phyloP scores from a whole-genome alignment of 305 asterid species.

The Coffea humblotiana region DNA sequence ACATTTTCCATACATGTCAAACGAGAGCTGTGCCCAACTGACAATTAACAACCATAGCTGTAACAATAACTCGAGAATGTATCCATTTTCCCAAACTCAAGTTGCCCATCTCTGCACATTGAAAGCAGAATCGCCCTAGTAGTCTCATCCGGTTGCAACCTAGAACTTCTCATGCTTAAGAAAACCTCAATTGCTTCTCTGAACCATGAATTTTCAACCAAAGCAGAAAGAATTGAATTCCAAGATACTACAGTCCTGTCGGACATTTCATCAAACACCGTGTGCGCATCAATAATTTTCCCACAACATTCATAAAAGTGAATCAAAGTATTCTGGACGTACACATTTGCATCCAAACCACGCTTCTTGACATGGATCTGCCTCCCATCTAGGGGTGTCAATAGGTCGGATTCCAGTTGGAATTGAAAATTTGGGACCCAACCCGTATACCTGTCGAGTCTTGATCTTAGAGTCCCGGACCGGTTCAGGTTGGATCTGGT shows the following conservation, averaged over 20 bases:
- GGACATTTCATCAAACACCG: constrained; percentile 65
- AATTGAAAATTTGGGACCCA: too few species aligned
- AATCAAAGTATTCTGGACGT: constrained; percentile 64
- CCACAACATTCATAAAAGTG: constrained; percentile 60
- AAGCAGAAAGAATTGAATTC: constrained; percentile 66
- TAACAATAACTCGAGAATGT: constrained; percentile 63
- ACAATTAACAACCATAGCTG: constrained; percentile 46
- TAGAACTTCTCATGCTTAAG: constrained; percentile 40
- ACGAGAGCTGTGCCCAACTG: constrained; percentile 71
- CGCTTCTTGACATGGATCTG: constrained; percentile 68
- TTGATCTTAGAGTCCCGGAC: too few species aligned
- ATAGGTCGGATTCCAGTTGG: too few species aligned
- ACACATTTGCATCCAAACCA: constrained; percentile 48
- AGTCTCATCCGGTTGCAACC: constrained; percentile 49
- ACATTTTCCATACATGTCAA: constrained; percentile 73
- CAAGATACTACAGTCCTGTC: constrained; percentile 57
- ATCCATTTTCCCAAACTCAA: constrained; percentile 67
- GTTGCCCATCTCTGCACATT: constrained; percentile 60
- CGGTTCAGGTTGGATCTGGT: too few species aligned
- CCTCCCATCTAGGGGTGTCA: constrained; percentile 9
- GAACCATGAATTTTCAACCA: constrained; percentile 46
- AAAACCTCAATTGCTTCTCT: constrained; percentile 44
- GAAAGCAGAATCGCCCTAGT: constrained; percentile 71
- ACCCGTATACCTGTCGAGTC: too few species aligned
- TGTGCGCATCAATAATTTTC: constrained; percentile 42